Evolutionary conservation across 2,329 filamentous ascomycete species (phyloP), one percentile per base, ranked within the genome.

Genomic region (Bisporella sp.): DNA sequence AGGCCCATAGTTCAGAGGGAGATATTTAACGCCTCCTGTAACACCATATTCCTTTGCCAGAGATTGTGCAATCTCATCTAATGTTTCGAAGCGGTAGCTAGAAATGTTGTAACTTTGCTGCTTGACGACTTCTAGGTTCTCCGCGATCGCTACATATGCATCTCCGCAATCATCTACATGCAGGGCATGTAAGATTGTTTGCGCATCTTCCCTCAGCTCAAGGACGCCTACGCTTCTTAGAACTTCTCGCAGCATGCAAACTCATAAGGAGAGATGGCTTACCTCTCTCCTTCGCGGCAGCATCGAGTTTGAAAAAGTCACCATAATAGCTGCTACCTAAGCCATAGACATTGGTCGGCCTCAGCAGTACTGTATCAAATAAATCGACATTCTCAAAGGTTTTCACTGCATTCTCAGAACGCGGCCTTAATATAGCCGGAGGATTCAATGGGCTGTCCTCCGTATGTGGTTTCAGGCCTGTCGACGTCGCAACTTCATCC

Each of bases 161-260:
- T 73, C 69, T 2, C 61, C 73, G 44, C 73, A 76, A 54, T 77
- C 74, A 54, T 77, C 74, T 9, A 77, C 65, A 52, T 77, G 74
- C 37, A 70, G 65, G 4, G 68, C 70, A 51, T 77, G 74, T 53
- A 74, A 60, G 32, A 76, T 70, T 11, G 63, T 69, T 13, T 68
- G 61, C 0, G 65, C 62, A 40, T 69, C 55, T 0, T 65, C 59
- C 0, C 67, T 62, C 3, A 75, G 51, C 12, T 59, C 54, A 31
- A 74, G 57, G 1, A 58, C 51, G 9, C 56, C 49, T 3, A 49
- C 49, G 21, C 21, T 21, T 21, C 21, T 21, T 21, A 21, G 21
- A 21, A 21, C 21, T 21, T 21, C 21, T 21, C 21, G 21, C 21
- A 21, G 21, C 21, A 21, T 21, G 21, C 21, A 21, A 21, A 21